These are phyloP conservation scores for Rhizophora apiculata DNA, from an alignment of 345 rosid species.

Conservation along the genomic window DNA sequence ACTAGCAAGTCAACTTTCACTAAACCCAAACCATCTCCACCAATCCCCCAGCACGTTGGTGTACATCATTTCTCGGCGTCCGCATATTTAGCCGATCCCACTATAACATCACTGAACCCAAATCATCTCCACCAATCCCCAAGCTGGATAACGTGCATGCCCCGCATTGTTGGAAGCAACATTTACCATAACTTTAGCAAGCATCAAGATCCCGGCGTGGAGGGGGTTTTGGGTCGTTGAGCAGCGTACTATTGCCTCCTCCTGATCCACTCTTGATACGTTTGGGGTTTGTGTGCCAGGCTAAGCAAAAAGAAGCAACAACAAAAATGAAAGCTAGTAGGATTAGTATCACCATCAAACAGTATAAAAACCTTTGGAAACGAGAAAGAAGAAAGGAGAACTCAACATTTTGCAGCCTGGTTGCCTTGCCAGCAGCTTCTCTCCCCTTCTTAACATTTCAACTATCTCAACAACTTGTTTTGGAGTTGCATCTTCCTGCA, in stretches of 20 bases:
- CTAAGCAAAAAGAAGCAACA: conserved; percentile 33
- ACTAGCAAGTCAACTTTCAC: neutral
- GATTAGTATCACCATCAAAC: neutral
- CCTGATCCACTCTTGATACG: conserved; percentile 86
- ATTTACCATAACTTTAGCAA: conserved; percentile 45
- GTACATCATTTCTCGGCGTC: too few relatives aligned
- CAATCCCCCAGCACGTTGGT: too few relatives aligned
- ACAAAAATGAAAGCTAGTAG: neutral
- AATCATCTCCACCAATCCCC: too few relatives aligned
- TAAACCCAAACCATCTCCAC: neutral
- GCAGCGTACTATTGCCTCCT: conserved; percentile 86
- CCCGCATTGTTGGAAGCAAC: conserved; percentile 18
- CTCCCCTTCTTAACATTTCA: conserved; percentile 80
- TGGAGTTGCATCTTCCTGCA: conserved; percentile 93
- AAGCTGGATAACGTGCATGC: conserved; percentile 19
- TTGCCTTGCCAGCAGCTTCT: conserved; percentile 73
- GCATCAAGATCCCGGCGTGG: conserved; percentile 90
- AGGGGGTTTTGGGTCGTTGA: conserved; percentile 77
- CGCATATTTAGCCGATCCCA: too few relatives aligned
- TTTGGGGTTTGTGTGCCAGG: conserved; percentile 84
- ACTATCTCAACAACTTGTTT: conserved; percentile 82
- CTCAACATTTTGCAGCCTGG: neutral
- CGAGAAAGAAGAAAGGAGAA: neutral
- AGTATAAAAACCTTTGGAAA: neutral
- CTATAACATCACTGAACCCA: too few relatives aligned